Base-by-base conservation (phyloP, 331 rosid genomes). In the Dryas integrifolia region DNA sequence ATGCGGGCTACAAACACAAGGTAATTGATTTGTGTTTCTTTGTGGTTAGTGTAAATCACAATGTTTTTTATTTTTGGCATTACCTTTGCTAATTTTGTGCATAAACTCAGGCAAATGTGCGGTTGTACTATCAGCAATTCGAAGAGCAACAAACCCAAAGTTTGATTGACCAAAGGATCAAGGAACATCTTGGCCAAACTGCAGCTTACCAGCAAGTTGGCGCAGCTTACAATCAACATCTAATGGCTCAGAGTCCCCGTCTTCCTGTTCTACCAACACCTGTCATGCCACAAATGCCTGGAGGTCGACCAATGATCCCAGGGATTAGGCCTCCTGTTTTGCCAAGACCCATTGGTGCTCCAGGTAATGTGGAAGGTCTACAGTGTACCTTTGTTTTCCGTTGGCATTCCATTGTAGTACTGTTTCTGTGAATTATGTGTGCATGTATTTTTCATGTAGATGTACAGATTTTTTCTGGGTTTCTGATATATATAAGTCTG, bases 131-230 rank as follows among this genome's bases (percentile, higher is more conserved):
- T 74, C 96, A 88, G 87, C 96, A 95, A 80, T 95, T 91, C 76
- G 98, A 95, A 88, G 96, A 95, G 84, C 92, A 92, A 77, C 97
- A 95, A 74, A 95, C 97, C 45, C 98, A 91, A 75, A 95, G 87
- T 80, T 87, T 91, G 77, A 87, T 95, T 68, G 99, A 95, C 71
- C 99, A 91, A 65, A 81, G 96, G 88, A 89, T 95, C 83, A 95
- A 95, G 80, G 97, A 95, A 70, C 97, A 92, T 86, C 96, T 95
- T 24, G 99, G 97, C 35, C 97, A 95, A 83, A 74, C 96, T 74
- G 92, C 96, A 6, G 97, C 92, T 3, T 94, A 81, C 77, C 96
- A 90, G 81, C 90, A 91, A 79, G 96, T 89, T 77, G 97, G 97
- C 35, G 96, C 85, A 3, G 96, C 96, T 51, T 95, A 80, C 76